Evolutionary conservation across 2,329 filamentous ascomycete species (phyloP).

Genomic region (Fusarium longipes): DNA sequence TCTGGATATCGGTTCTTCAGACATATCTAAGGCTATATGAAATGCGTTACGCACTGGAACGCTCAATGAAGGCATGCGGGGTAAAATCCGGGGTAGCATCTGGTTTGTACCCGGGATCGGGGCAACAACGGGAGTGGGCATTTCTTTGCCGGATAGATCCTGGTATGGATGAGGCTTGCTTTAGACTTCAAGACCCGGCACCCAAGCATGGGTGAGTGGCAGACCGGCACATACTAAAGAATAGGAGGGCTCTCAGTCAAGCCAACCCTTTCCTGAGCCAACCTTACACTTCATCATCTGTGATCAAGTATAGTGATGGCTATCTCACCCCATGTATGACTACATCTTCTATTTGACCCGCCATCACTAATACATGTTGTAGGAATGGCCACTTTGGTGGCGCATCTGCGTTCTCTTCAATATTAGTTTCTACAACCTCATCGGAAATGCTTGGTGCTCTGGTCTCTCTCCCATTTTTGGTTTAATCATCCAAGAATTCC

Average conservation of each 20-base stretch:
- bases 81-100: not conserved
- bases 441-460: conserved; percentile 14
- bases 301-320: not conserved
- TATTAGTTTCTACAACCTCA: conserved; percentile 7
- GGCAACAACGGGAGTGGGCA: not conserved
- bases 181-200: not conserved
- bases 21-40: too few species aligned
- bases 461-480: conserved; percentile 14
- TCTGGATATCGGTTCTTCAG: too few species aligned
- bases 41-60: not conserved
- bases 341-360: not conserved
- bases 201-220: not conserved
- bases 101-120: not conserved
- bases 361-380: not conserved
- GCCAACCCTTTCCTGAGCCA: too few species aligned
- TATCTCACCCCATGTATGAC: not conserved
- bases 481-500: conserved; percentile 5
- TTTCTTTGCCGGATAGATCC: not conserved
- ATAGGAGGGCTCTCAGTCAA: too few species aligned
- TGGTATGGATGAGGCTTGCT: not conserved
- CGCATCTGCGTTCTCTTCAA: conserved; percentile 3
- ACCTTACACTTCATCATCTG: not conserved
- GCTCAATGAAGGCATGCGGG: not conserved
- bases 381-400: conserved; percentile 21
- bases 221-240: not conserved